Base-by-base conservation (phyloP, 768 basidiomycete genomes). In the Boletus sp. region DNA sequence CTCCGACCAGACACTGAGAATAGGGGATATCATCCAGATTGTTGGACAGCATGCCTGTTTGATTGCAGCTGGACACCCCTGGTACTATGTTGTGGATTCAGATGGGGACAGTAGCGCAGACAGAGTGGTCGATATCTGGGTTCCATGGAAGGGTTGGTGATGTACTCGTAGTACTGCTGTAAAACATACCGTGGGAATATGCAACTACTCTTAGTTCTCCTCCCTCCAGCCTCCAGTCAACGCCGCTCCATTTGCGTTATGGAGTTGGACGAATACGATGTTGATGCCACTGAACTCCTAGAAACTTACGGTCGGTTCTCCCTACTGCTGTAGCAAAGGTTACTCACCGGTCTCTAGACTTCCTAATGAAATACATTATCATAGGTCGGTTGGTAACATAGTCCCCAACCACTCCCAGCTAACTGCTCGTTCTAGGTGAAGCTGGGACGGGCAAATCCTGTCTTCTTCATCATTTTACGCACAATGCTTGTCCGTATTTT, bases 401-500 rank as follows among this genome's bases (percentile, higher is more conserved):
- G 23, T 47, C 45, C 43, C 43, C 45, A 19, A 46, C 53, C 34
- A 53, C 49, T 48, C 60, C 35, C 32, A 47, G 32, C 52, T 54
- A 43, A 51, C 48, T 23, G 15, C 33, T 19, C 33, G 8, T 56
- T 60, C 25, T 56, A 98, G 95, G 95, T 59, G 95, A 98, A 76
- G 90, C 96, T 21, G 96, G 94, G 58, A 90, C 93, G 5, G 97
- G 97, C 37, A 99, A 99, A 80, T 95, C 94, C 21, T 98, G 97
- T 72, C 77, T 98, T 50, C 77, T 99, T 47, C 93, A 98, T 71
- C 93, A 97, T 60, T 98, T 98, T 71, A 92, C 93, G 56, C 92
- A 96, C 73, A 95, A 96, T 70, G 82, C 87, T 55, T 98, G 96
- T 97, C 63, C 61, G 93, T 81, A 49, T 47, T n/a, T 32, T 51